phyloP scores from a whole-genome alignment of 495 filamentous ascomycete species.

The Aspergillus campestris region DNA sequence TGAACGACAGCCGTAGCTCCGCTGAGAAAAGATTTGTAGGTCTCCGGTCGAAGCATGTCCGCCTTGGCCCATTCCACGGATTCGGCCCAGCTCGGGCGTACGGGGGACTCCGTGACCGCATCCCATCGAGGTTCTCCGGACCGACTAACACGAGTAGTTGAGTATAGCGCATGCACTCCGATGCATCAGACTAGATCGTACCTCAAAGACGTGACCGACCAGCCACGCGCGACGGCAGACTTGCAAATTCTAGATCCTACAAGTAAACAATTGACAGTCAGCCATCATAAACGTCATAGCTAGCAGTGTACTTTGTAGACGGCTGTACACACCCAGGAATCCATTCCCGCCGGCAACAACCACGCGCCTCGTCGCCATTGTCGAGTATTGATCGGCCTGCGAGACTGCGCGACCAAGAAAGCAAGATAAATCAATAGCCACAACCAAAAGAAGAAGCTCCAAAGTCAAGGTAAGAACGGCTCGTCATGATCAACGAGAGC shows the following conservation, averaged over 20 bases:
- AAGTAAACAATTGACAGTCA: neutral
- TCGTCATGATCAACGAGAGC: conserved; percentile 3
- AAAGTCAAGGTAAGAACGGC: too few relatives aligned
- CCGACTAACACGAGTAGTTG: conserved; percentile 45
- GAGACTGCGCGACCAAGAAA: neutral
- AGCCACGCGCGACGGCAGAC: conserved; percentile 69
- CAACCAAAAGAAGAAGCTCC: too few relatives aligned
- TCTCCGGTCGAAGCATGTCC: conserved; percentile 72
- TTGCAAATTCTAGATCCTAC: conserved; percentile 82
- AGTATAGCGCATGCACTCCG: conserved; percentile 2
- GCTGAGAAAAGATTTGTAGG: conserved; percentile 63
- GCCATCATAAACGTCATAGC: neutral
- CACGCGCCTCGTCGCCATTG: conserved; percentile 55
- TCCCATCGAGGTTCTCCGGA: conserved; percentile 85
- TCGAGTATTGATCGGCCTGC: neutral
- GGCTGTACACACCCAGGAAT: conserved; percentile 58
- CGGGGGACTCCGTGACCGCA: conserved; percentile 59
- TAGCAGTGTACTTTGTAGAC: neutral
- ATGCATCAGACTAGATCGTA: conserved; percentile 21
- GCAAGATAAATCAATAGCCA: neutral
- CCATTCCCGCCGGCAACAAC: conserved; percentile 91
- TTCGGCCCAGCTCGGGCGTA: conserved; percentile 70
- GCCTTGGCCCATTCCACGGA: conserved; percentile 79
- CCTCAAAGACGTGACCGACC: conserved; percentile 87
- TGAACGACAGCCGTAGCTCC: conserved; percentile 81